Evolutionary conservation across 495 filamentous ascomycete species (phyloP), one percentile per base, ranked within the genome.

Genomic region (Aspergillus ostianus): DNA sequence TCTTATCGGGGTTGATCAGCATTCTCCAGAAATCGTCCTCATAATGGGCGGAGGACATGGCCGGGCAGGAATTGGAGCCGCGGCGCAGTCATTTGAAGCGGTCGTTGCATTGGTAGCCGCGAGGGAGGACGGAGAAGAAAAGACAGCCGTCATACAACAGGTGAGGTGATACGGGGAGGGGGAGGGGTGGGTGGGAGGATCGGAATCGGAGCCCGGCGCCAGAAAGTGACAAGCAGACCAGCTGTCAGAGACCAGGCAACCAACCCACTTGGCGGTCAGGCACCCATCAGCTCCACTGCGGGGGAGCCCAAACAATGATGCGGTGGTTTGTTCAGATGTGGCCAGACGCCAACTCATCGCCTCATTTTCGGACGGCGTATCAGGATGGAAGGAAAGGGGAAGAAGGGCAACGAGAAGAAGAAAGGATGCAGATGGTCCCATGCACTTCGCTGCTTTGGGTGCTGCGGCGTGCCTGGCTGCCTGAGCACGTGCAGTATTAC

Each of bases 1-100:
- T 84, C 70, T 92, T 94, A 69, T 94, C 86, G 19, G 80, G 70
- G 64, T 90, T 86, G 75, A 96, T 92, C 62, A 98, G 75, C 62
- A 90, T 90, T 17, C 90, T 92, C 83, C 93, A 98, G 69, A 85
- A 91, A 47, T 57, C 62, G 50, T 55, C 55, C 52, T 63, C 57
- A 27, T 64, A 52, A 51, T 66, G 55, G 55, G 67, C 61, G 62
- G 70, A 73, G 52, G 70, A 70, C 72, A 73, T 76, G 67, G 55
- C 64, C 64, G 53, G 57, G 55, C 54, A 29, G 47, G 61, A 55
- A 55, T 65, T 53, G 53, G 61, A 55, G 55, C 57, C 64, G 53
- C 62, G 53, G 36, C 30, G 56, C 50, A 52, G 55, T 51, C 67
- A 73, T 69, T 69, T 66, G 58, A 64, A 55, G 62, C 48, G 54